Conservation (phyloP, 2,329 filamentous ascomycete genomes). For the Pseudogymnoascus sp. region DNA sequence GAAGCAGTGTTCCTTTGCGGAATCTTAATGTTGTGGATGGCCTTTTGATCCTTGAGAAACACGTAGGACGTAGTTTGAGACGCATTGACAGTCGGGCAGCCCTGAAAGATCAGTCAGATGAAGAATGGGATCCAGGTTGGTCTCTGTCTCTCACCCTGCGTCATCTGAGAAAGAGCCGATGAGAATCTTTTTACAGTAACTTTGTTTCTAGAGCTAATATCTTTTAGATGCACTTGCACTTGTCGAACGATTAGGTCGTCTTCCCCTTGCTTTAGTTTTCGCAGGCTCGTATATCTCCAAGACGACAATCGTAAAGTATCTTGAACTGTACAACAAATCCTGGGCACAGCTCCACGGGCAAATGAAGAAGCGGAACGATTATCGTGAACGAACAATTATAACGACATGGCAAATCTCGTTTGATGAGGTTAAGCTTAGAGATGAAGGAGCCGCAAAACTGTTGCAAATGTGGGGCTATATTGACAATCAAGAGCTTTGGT, state of each 20-base stretch:
- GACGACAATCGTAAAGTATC: conserved; percentile 34
- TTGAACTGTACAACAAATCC: conserved; percentile 32
- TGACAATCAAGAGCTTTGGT: conserved; percentile 39
- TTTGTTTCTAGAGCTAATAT: conserved; percentile 12
- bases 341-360: conserved; percentile 32
- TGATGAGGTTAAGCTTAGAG: conserved; percentile 28
- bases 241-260: conserved; percentile 32
- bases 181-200: neutral
- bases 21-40: conserved; percentile 11
- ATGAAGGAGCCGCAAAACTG: conserved; percentile 26
- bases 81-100: neutral
- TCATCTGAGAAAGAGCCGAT: neutral
- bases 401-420: conserved; percentile 37
- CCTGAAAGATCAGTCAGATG: neutral
- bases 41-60: conserved; percentile 12
- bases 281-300: conserved; percentile 39
- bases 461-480: conserved; percentile 39
- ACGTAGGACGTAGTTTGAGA: conserved; percentile 11
- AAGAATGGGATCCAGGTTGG: conserved; percentile 15
- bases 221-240: conserved; percentile 14
- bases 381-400: conserved; percentile 27
- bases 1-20: conserved; percentile 1
- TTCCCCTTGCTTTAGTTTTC: conserved; percentile 40
- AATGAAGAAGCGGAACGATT: conserved; percentile 29
- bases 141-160: conserved; percentile 7